Percentiles rank a stretch among this genome's conserved stretches.
phyloP scores from a whole-genome alignment of 495 filamentous ascomycete species.

The Penicillium antarcticum region DNA sequence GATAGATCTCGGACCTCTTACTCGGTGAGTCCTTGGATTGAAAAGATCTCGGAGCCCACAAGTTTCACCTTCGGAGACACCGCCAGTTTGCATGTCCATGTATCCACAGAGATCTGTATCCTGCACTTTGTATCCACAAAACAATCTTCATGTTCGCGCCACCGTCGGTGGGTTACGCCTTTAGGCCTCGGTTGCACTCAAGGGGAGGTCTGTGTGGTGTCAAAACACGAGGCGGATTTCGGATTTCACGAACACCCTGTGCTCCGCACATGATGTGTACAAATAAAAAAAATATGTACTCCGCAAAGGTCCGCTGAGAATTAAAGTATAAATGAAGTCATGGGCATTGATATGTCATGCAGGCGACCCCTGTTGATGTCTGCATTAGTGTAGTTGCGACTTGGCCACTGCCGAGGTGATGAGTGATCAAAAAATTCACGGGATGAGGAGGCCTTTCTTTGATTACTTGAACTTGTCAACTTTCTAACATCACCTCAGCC shows the following conservation, averaged over 20 bases:
- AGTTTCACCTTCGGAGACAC: too few relatives aligned
- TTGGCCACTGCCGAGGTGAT: slow-evolving; percentile 1
- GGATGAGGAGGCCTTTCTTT: not conserved
- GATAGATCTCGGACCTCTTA: slow-evolving; percentile 2
- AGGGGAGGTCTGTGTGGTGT: not conserved
- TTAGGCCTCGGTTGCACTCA: not conserved
- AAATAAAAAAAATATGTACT: too few relatives aligned
- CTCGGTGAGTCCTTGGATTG: not conserved
- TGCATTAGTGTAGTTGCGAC: not conserved
- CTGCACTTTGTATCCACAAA: too few relatives aligned
- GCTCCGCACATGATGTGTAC: too few relatives aligned
- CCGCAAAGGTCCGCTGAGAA: too few relatives aligned
- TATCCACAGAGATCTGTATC: too few relatives aligned
- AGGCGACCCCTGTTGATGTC: too few relatives aligned
- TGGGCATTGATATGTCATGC: too few relatives aligned
- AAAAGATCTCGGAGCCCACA: not conserved
- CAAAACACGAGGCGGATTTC: not conserved
- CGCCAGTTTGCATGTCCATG: too few relatives aligned
- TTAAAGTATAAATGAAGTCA: too few relatives aligned
- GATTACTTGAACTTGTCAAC: slow-evolving; percentile 1
- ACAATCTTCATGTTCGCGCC: too few relatives aligned
- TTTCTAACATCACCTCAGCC: too few relatives aligned
- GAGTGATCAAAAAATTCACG: not conserved
- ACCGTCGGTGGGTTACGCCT: not conserved
- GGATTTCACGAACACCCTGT: not conserved